Conservation (phyloP, 768 basidiomycete genomes). For the Xerocomellus dryophilus region DNA sequence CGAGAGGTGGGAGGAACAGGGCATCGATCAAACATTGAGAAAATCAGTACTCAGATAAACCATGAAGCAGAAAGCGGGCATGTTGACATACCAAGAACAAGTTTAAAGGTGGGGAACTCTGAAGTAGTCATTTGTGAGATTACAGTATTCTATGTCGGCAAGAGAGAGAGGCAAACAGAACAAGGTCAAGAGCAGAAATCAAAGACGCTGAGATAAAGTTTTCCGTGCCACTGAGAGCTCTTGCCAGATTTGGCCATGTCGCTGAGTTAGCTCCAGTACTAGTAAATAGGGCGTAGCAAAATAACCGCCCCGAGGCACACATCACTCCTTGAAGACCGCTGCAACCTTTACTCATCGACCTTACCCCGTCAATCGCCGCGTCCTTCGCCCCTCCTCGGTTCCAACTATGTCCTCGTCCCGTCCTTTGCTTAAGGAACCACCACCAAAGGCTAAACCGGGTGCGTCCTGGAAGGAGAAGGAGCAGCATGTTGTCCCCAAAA, state of each 20-base stretch:
- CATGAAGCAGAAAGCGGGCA: not conserved
- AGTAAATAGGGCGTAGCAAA: no score
- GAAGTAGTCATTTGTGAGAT: constrained; percentile 41
- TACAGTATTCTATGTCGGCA: constrained; percentile 23
- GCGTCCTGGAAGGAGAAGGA: constrained; percentile 40
- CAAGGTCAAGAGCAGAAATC: constrained; percentile 34
- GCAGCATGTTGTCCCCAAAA: constrained; percentile 42
- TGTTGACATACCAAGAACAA: constrained; percentile 82
- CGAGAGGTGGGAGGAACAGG: constrained; percentile 13
- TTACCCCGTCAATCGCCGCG: no score
- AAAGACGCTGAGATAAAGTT: constrained; percentile 36
- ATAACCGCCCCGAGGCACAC: no score
- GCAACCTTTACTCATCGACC: no score
- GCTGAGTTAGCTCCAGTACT: constrained; percentile 10
- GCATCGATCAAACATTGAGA: constrained; percentile 53
- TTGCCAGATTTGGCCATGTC: constrained; percentile 24
- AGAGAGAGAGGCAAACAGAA: constrained; percentile 18
- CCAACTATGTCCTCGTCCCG: constrained; percentile 8
- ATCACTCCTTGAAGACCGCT: no score
- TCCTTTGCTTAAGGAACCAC: not conserved
- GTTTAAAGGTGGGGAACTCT: constrained; percentile 88
- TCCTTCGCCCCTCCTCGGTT: not conserved
- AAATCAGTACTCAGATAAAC: constrained; percentile 21
- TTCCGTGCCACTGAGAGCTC: constrained; percentile 28
- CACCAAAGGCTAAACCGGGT: constrained; percentile 22